Evolutionary conservation across 192 early-diverging fungal species (phyloP).

Genomic region (Backusella sp.): DNA sequence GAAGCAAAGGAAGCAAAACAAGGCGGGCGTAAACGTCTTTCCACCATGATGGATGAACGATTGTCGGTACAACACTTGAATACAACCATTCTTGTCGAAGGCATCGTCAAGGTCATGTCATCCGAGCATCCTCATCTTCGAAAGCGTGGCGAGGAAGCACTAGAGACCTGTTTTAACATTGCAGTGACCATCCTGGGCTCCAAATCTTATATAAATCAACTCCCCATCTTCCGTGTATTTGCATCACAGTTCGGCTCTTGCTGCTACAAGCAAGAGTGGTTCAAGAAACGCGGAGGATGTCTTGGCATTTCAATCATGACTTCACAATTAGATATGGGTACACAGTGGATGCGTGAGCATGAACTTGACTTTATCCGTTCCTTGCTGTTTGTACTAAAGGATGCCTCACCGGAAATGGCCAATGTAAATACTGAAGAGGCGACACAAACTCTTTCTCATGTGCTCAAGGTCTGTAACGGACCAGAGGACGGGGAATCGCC

Average conservation of each 20-base stretch:
- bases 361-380: conserved; percentile 93
- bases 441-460: conserved; percentile 66
- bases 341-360: conserved; percentile 90
- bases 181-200: conserved; percentile 54
- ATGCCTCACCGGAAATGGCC: conserved; percentile 76
- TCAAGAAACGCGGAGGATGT: conserved; percentile 87
- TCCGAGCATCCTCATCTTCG: conserved; percentile 61
- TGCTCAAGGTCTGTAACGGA: conserved; percentile 69
- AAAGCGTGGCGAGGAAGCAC: conserved; percentile 59
- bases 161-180: conserved; percentile 61
- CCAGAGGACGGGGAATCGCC: conserved; percentile 50
- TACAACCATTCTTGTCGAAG: conserved; percentile 73
- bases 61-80: conserved; percentile 48
- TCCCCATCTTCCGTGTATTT: conserved; percentile 75
- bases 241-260: conserved; percentile 85
- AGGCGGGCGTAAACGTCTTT: conserved; percentile 38
- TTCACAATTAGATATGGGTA: conserved; percentile 79
- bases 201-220: conserved; percentile 56
- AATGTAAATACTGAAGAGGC: conserved; percentile 73
- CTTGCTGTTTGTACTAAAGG: conserved; percentile 95
- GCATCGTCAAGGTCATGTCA: conserved; percentile 72
- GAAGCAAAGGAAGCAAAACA: conserved; percentile 42
- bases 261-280: conserved; percentile 90
- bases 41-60: conserved; percentile 47
- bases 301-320: conserved; percentile 83